A percentile compares a stretch with the other conserved stretches of the same genome.
These are phyloP conservation scores for Trichoderma aggressivum DNA, from an alignment of 2,329 filamentous ascomycete genomes.

Conservation along the genomic window DNA sequence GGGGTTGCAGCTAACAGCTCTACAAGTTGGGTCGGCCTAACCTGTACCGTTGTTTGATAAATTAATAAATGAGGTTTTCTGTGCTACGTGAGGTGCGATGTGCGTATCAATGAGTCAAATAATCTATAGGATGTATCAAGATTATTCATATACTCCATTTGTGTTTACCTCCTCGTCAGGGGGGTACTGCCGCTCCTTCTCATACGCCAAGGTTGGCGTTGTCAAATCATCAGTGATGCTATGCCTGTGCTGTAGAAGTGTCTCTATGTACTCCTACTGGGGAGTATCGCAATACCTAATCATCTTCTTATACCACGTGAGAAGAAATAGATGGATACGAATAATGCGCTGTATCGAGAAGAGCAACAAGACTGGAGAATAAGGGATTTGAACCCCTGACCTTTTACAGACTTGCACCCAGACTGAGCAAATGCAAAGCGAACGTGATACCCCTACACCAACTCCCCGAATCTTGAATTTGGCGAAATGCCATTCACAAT, in stretches of 20 bases:
- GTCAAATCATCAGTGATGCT: not conserved
- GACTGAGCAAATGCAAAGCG: slow-evolving; percentile 17
- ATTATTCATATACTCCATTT: not conserved
- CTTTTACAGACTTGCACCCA: slow-evolving; percentile 16
- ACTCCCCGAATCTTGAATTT: slow-evolving; percentile 1
- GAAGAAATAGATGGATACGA: not conserved
- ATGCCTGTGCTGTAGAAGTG: not conserved
- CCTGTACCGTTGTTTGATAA: not conserved
- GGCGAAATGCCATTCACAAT: not conserved
- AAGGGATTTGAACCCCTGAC: slow-evolving; percentile 19
- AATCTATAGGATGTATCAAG: not conserved
- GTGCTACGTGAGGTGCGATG: not conserved
- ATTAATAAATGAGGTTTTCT: not conserved
- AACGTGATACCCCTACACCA: slow-evolving; percentile 19
- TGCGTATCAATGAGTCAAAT: not conserved
- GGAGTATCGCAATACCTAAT: not conserved
- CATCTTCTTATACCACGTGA: not conserved
- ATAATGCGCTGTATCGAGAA: not conserved
- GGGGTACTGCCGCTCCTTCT: not conserved
- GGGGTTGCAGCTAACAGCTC: not conserved
- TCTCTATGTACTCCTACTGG: not conserved
- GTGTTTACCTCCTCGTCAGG: not conserved
- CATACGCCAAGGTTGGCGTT: not conserved
- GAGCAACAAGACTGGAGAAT: slow-evolving; percentile 17
- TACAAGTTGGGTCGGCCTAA: not conserved